Evolutionary conservation across 768 basidiomycete species (phyloP).

Genomic region (Agrocybe praecox): DNA sequence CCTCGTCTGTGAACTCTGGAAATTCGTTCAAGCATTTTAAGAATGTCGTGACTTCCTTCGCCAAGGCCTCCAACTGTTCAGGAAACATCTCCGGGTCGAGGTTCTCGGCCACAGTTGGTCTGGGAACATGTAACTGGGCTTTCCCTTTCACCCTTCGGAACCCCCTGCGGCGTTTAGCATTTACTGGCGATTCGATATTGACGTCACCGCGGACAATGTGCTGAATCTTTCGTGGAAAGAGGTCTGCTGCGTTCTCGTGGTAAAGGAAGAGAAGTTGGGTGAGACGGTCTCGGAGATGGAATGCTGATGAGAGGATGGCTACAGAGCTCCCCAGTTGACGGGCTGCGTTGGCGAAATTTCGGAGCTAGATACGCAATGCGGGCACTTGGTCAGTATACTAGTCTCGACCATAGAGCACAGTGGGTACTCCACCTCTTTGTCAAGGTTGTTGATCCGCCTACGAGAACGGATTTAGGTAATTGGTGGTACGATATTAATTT

Average conservation of each 20-base stretch:
- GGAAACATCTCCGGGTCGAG: slow-evolving; percentile 71
- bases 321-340: slow-evolving; percentile 79
- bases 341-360: slow-evolving; percentile 76
- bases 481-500: background rate
- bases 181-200: slow-evolving; percentile 27
- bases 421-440: slow-evolving; percentile 53
- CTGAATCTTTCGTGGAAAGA: slow-evolving; percentile 70
- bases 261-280: slow-evolving; percentile 72
- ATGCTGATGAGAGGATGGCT: slow-evolving; percentile 74
- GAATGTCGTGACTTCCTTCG: slow-evolving; percentile 69
- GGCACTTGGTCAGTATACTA: slow-evolving; percentile 2
- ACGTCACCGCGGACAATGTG: slow-evolving; percentile 40
- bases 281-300: slow-evolving; percentile 69
- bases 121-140: slow-evolving; percentile 49
- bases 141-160: slow-evolving; percentile 35
- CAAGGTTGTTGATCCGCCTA: slow-evolving; percentile 62
- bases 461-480: background rate
- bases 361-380: slow-evolving; percentile 51
- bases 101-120: slow-evolving; percentile 55
- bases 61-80: slow-evolving; percentile 60
- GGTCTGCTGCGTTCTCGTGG: slow-evolving; percentile 73
- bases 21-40: slow-evolving; percentile 75
- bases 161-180: slow-evolving; percentile 31
- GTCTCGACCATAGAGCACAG: background rate
- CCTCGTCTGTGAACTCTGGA: slow-evolving; percentile 77